phyloP scores from a whole-genome alignment of 2,329 filamentous ascomycete species.

The Aspergillus hiratsukae region DNA sequence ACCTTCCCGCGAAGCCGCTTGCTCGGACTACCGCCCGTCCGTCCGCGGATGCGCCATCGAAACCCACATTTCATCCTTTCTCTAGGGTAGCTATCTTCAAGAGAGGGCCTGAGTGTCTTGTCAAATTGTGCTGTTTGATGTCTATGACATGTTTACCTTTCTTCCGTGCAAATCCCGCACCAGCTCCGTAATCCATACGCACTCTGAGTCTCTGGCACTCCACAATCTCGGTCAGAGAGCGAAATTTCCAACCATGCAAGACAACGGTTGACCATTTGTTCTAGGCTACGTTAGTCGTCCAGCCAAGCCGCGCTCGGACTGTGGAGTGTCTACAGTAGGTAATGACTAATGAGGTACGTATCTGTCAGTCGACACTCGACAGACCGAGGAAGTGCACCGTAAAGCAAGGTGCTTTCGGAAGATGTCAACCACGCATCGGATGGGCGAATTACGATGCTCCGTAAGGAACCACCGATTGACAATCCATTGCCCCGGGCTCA shows the following conservation, averaged over 20 bases:
- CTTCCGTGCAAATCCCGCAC: background rate
- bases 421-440: background rate
- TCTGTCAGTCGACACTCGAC: background rate
- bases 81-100: background rate
- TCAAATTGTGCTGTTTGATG: background rate
- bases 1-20: background rate
- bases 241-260: slow-evolving; percentile 6
- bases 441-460: background rate
- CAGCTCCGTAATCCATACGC: background rate
- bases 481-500: background rate
- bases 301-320: background rate
- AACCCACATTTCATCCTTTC: background rate
- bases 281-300: background rate
- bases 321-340: background rate
- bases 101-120: background rate
- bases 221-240: slow-evolving; percentile 1
- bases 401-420: background rate
- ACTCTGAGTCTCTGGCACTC: background rate
- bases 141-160: background rate
- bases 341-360: background rate
- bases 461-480: background rate
- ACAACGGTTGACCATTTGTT: slow-evolving; percentile 12
- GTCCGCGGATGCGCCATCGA: background rate
- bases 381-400: background rate
- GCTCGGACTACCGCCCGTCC: background rate